These are phyloP conservation scores for Lodderomyces margitis DNA, from an alignment of 1,139 yeast genomes.

Conservation along the genomic window DNA sequence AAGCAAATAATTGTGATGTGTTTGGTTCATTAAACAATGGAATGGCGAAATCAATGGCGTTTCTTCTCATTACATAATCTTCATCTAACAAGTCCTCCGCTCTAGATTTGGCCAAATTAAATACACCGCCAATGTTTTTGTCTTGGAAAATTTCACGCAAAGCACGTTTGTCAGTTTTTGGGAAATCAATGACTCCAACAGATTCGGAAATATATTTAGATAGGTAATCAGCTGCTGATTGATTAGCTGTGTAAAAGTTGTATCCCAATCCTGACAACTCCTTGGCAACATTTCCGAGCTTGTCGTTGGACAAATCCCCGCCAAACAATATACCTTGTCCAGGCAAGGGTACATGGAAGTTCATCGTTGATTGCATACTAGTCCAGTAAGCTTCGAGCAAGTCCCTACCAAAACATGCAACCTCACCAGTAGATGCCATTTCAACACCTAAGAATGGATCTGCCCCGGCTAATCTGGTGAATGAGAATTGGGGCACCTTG, in stretches of 20 bases:
- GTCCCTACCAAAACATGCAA: conserved; percentile 91
- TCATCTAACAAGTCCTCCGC: conserved; percentile 82
- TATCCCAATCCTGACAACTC: conserved; percentile 74
- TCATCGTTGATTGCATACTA: conserved; percentile 94
- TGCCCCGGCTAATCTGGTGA: conserved; percentile 97
- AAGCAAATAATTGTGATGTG: conserved; percentile 83
- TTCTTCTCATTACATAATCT: conserved; percentile 97
- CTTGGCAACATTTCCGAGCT: conserved; percentile 71
- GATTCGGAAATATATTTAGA: conserved; percentile 44
- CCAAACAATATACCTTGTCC: conserved; percentile 90
- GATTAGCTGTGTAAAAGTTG: conserved; percentile 75
- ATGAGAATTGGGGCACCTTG: conserved; percentile 96
- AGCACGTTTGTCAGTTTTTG: conserved; percentile 88
- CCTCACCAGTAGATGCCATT: conserved; percentile 98
- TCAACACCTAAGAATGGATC: conserved; percentile 98
- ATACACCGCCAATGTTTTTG: conserved; percentile 78
- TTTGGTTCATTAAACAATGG: conserved; percentile 96
- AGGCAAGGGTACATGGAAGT: conserved; percentile 88
- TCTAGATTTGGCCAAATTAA: conserved; percentile 87
- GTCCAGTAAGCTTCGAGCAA: conserved; percentile 95
- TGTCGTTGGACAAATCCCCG: conserved; percentile 77
- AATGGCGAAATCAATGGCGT: conserved; percentile 95
- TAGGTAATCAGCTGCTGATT: conserved; percentile 69
- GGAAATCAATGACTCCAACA: conserved; percentile 77
- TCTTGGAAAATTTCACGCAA: conserved; percentile 90